These are phyloP conservation scores for Euphrasia arctica DNA, from an alignment of 305 asterid genomes.

Conservation along the genomic window DNA sequence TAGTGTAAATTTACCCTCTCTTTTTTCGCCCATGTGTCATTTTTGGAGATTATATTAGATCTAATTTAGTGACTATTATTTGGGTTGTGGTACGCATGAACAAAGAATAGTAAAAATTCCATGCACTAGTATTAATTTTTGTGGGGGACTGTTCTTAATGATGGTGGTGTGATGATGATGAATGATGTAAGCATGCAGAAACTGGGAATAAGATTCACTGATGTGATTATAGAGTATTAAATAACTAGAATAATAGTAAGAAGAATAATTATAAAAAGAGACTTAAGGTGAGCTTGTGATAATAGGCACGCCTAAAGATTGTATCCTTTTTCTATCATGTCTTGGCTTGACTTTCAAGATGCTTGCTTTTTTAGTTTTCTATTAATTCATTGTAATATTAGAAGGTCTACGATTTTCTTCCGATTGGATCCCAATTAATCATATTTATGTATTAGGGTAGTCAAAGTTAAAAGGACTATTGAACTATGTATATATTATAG, in stretches of 20 bases:
- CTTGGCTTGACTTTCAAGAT: not conserved
- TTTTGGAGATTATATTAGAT: conserved; percentile 5
- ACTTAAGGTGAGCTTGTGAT: conserved; percentile 21
- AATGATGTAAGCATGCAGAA: conserved; percentile 43
- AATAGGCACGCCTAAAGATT: conserved; percentile 34
- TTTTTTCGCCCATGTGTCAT: too few species aligned
- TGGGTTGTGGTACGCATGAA: conserved; percentile 26
- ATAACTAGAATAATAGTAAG: not conserved
- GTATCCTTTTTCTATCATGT: conserved; percentile 4
- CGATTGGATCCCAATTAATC: not conserved
- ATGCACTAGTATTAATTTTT: not conserved
- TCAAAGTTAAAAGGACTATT: too few species aligned
- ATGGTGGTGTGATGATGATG: conserved; percentile 25
- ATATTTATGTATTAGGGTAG: too few species aligned
- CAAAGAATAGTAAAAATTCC: conserved; percentile 21
- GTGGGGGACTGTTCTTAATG: conserved; percentile 11
- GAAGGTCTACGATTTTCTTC: not conserved
- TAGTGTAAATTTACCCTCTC: not conserved
- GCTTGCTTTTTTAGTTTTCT: not conserved
- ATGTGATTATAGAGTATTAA: conserved; percentile 19
- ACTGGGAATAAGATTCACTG: conserved; percentile 30
- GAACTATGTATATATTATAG: too few species aligned
- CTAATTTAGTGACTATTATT: not conserved
- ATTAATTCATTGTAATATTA: too few species aligned
- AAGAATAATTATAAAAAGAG: not conserved